phyloP scores from a whole-genome alignment of 2,329 filamentous ascomycete genomes.

The Daldinia sp. region DNA sequence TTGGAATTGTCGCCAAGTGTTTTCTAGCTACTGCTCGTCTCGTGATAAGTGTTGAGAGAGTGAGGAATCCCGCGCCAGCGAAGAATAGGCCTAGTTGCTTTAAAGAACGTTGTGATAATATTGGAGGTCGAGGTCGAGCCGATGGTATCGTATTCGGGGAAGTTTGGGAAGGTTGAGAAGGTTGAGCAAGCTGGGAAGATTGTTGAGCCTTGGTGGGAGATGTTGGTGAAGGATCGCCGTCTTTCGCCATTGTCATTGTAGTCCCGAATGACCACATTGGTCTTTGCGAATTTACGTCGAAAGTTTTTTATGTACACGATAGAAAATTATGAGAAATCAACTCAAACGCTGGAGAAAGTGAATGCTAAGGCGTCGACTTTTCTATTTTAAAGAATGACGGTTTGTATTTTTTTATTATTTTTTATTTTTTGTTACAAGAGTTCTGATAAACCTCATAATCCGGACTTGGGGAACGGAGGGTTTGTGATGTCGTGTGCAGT shows the following conservation, averaged over 20 bases:
- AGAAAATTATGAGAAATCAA: neutral
- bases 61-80: slow-evolving; percentile 78
- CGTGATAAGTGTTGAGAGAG: slow-evolving; percentile 74
- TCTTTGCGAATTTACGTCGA: neutral
- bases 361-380: neutral
- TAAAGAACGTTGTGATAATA: slow-evolving; percentile 58
- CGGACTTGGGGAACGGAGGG: neutral
- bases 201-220: neutral
- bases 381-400: neutral
- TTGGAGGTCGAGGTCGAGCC: slow-evolving; percentile 33
- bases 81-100: slow-evolving; percentile 75
- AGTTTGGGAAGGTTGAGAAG: slow-evolving; percentile 16
- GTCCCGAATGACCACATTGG: slow-evolving; percentile 49
- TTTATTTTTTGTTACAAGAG: too few relatives aligned
- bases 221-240: slow-evolving; percentile 35
- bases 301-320: neutral
- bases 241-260: slow-evolving; percentile 47
- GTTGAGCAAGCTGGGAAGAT: slow-evolving; percentile 3
- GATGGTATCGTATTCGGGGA: slow-evolving; percentile 21
- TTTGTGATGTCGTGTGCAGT: slow-evolving; percentile 7
- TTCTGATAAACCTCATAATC: neutral
- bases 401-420: neutral
- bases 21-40: slow-evolving; percentile 74
- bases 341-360: neutral
- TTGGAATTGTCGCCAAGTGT: slow-evolving; percentile 67